Evolutionary conservation across 2,329 filamentous ascomycete species (phyloP).

Genomic region (Colletotrichum camelliae): DNA sequence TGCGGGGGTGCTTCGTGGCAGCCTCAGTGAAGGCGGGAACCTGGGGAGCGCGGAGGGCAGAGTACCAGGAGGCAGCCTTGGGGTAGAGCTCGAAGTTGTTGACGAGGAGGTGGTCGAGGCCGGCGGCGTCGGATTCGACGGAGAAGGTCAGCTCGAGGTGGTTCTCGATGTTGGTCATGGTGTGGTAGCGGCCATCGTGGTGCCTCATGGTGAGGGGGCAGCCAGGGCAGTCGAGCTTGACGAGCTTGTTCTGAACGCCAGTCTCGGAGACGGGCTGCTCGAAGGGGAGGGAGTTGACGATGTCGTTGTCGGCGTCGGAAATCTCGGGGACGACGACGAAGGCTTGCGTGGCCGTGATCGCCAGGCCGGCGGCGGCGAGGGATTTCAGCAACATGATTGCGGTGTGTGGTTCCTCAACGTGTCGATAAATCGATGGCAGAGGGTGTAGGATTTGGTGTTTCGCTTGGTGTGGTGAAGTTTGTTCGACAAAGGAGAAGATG

Average conservation of each 20-base stretch:
- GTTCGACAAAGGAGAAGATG: not conserved
- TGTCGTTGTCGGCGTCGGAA: constrained; percentile 44
- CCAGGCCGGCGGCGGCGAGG: constrained; percentile 37
- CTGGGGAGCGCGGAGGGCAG: constrained; percentile 51
- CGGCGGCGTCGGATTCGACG: constrained; percentile 49
- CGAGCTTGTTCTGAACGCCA: constrained; percentile 39
- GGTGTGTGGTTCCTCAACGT: not conserved
- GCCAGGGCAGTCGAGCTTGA: constrained; percentile 59
- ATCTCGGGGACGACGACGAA: constrained; percentile 61
- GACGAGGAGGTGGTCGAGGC: constrained; percentile 53
- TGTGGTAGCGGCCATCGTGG: constrained; percentile 29
- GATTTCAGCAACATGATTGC: constrained; percentile 37
- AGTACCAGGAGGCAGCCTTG: constrained; percentile 49
- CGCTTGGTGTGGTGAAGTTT: not conserved
- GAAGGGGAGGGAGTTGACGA: constrained; percentile 45
- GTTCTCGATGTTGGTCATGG: constrained; percentile 32
- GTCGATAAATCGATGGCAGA: not conserved
- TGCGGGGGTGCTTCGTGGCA: constrained; percentile 33
- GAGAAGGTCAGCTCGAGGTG: constrained; percentile 60
- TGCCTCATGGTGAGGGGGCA: constrained; percentile 48
- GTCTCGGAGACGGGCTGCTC: constrained; percentile 26
- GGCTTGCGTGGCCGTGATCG: constrained; percentile 40
- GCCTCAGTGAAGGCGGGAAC: constrained; percentile 38
- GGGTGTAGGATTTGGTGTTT: not conserved
- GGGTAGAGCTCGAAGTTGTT: constrained; percentile 69